These are phyloP conservation scores for Gymnopilus dilepis DNA, from an alignment of 768 basidiomycete species.

Conservation along the genomic window DNA sequence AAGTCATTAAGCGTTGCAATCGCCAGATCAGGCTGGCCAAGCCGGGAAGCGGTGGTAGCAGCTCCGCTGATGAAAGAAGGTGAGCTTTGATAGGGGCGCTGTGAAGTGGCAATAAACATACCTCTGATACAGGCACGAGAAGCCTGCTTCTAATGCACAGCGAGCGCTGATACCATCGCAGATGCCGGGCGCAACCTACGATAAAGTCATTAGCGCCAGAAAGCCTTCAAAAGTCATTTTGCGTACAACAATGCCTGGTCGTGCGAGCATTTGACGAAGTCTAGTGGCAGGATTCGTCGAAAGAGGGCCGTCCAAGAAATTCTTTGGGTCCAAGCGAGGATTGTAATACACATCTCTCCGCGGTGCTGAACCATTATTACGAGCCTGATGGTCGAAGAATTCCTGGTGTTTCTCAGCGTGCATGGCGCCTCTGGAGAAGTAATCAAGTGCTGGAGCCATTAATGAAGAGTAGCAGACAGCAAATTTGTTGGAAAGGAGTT, in stretches of 20 bases:
- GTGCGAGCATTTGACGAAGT: conserved; percentile 69
- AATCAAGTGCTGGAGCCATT: conserved; percentile 8
- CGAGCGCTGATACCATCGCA: conserved; percentile 83
- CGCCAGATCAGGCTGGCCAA: conserved; percentile 80
- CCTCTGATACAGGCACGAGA: conserved; percentile 80
- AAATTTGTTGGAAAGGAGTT: not conserved
- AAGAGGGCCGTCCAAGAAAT: conserved; percentile 71
- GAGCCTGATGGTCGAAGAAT: conserved; percentile 4
- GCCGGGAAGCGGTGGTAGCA: conserved; percentile 79
- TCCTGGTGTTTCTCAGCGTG: conserved; percentile 5
- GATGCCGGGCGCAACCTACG: conserved; percentile 75
- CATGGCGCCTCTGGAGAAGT: not conserved
- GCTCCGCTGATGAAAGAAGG: conserved; percentile 56
- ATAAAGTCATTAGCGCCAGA: not conserved
- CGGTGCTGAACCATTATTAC: not conserved
- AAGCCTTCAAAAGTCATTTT: not conserved
- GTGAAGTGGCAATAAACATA: conserved; percentile 25
- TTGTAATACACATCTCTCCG: conserved; percentile 55
- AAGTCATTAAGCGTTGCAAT: conserved; percentile 83
- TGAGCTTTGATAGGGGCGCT: not conserved
- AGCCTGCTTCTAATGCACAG: conserved; percentile 81
- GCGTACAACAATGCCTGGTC: conserved; percentile 79
- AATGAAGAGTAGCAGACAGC: not conserved
- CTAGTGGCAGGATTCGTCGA: conserved; percentile 74
- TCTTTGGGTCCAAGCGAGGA: conserved; percentile 68